These are phyloP conservation scores for Selaginella moellendorffii DNA, from an alignment of 75 land plant species.

Conservation along the genomic window DNA sequence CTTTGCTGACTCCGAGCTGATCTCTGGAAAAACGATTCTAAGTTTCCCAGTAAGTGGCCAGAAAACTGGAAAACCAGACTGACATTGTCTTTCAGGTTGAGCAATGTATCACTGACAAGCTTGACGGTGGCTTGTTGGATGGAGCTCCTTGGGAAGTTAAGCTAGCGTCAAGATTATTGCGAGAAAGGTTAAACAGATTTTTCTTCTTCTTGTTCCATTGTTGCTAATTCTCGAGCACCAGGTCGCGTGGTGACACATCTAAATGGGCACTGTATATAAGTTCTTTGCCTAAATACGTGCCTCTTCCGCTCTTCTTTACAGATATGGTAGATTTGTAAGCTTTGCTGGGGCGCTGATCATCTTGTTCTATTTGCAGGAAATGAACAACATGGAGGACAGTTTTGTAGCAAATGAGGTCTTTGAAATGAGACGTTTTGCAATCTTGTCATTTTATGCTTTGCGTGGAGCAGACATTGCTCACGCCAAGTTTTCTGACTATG, in stretches of 20 bases:
- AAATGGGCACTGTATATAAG: conserved; percentile 18
- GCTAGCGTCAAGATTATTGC: conserved; percentile 24
- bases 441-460: conserved; percentile 13
- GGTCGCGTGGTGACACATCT: conserved; percentile 16
- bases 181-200: conserved; percentile 21
- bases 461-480: conserved; percentile 10
- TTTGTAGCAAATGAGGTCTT: conserved; percentile 12
- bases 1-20: not conserved
- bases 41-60: not conserved
- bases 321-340: conserved; percentile 13
- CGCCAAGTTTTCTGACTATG: conserved; percentile 21
- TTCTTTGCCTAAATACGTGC: conserved; percentile 14
- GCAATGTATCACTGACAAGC: not conserved
- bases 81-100: not conserved
- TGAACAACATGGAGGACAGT: conserved; percentile 22
- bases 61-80: not conserved
- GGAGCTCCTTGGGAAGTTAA: conserved; percentile 31
- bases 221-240: conserved; percentile 8
- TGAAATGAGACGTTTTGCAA: conserved; percentile 12
- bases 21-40: not conserved
- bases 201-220: not conserved
- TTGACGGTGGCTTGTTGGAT: conserved; percentile 6
- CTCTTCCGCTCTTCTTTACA: conserved; percentile 24
- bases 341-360: not conserved
- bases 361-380: conserved; percentile 14